Evolutionary conservation across 495 filamentous ascomycete species (phyloP).

Genomic region (Neurospora sp.): DNA sequence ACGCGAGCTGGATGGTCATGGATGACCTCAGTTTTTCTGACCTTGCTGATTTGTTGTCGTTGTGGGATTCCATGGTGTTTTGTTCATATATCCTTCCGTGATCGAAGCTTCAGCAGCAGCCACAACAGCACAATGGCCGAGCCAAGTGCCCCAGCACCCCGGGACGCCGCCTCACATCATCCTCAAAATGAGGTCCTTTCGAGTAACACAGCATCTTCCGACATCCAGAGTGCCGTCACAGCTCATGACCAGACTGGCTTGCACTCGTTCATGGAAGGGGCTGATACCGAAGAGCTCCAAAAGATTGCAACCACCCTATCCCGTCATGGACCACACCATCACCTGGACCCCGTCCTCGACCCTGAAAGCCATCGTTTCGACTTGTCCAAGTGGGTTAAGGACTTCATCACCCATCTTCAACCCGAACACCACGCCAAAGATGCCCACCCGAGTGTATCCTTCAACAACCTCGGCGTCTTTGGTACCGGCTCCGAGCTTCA

Average conservation of each 20-base stretch:
- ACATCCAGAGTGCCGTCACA: background rate
- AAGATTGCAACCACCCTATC: slow-evolving; percentile 17
- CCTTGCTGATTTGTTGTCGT: background rate
- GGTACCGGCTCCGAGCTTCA: slow-evolving; percentile 45
- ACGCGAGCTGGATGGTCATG: background rate
- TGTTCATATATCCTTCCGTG: background rate
- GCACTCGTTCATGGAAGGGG: slow-evolving; percentile 7
- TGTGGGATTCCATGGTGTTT: background rate
- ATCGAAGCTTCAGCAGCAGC: background rate
- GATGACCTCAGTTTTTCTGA: background rate
- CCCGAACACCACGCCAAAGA: slow-evolving; percentile 12
- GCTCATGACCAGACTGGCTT: background rate
- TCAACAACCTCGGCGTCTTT: slow-evolving; percentile 43
- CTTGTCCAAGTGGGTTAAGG: slow-evolving; percentile 11
- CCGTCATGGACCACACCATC: slow-evolving; percentile 2
- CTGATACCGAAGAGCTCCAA: slow-evolving; percentile 11
- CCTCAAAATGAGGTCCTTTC: background rate
- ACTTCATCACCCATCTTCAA: slow-evolving; percentile 12
- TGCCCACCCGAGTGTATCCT: slow-evolving; percentile 29
- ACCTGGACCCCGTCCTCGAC: slow-evolving; percentile 10
- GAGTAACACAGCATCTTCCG: background rate
- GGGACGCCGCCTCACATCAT: background rate
- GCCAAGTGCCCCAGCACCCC: background rate
- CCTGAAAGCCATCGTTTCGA: slow-evolving; percentile 16
- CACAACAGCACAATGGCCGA: background rate